Conservation (phyloP, 805 yeast species). For the Yamadazyma laniorum region DNA sequence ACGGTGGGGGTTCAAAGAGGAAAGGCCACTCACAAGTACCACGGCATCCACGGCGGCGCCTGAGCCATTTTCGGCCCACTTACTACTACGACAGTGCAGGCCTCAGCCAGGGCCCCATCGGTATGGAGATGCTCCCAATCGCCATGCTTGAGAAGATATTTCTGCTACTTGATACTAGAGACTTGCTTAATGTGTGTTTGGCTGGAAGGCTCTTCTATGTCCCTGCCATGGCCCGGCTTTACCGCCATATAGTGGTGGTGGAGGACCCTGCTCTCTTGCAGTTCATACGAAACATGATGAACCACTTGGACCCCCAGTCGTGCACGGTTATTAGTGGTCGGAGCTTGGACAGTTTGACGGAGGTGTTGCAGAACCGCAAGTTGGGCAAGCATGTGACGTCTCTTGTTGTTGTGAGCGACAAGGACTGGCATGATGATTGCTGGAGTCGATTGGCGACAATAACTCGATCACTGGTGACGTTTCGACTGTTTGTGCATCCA, state of each 20-base stretch:
- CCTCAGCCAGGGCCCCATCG: neutral
- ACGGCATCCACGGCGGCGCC: neutral
- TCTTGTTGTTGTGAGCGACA: slow-evolving; percentile 7
- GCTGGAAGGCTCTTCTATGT: slow-evolving; percentile 22
- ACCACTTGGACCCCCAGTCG: neutral
- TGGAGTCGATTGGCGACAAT: neutral
- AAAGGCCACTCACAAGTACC: too few species aligned
- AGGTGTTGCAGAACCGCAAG: slow-evolving; percentile 8
- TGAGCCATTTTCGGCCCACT: slow-evolving; percentile 15
- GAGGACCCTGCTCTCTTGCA: slow-evolving; percentile 1
- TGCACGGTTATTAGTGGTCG: neutral
- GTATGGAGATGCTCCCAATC: slow-evolving; percentile 21
- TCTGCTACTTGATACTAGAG: slow-evolving; percentile 18
- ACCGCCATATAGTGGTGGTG: slow-evolving; percentile 20
- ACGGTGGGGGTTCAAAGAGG: too few species aligned
- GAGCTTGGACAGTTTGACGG: neutral
- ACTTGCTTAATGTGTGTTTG: slow-evolving; percentile 21
- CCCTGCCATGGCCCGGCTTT: slow-evolving; percentile 24
- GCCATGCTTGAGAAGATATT: slow-evolving; percentile 19
- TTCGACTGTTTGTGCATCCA: slow-evolving; percentile 3
- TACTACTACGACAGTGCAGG: slow-evolving; percentile 11
- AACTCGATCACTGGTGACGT: neutral
- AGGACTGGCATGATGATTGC: neutral
- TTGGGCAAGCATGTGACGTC: slow-evolving; percentile 2
- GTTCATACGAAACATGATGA: slow-evolving; percentile 4